phyloP scores from a whole-genome alignment of 176 grass and related monocot genomes.

The Saccharum spontaneum region DNA sequence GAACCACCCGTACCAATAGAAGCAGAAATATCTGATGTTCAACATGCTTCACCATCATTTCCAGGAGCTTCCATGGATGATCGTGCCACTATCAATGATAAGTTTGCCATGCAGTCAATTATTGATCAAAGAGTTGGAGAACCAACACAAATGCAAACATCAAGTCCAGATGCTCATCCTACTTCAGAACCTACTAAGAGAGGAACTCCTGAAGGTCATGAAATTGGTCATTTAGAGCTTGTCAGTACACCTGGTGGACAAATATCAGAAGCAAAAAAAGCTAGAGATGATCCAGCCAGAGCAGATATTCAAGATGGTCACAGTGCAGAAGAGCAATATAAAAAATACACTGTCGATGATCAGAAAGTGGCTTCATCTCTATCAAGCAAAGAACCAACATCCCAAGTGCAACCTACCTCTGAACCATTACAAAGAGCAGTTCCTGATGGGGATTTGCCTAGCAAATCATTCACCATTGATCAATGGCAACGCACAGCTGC shows the following conservation, averaged over 20 bases:
- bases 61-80: neutral
- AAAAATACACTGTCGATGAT: constrained; percentile 28
- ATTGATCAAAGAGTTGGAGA: constrained; percentile 11
- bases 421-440: constrained; percentile 15
- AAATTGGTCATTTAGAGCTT: neutral
- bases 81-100: neutral
- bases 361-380: constrained; percentile 24
- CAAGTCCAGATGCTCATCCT: neutral
- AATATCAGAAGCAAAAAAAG: constrained; percentile 22
- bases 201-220: constrained; percentile 9
- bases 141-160: constrained; percentile 20
- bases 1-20: constrained; percentile 18
- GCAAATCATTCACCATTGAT: constrained; percentile 24
- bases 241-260: constrained; percentile 10
- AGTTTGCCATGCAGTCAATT: neutral
- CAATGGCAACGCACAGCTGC: constrained; percentile 15
- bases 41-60: constrained; percentile 17
- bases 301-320: constrained; percentile 22
- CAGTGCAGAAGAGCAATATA: constrained; percentile 20
- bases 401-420: constrained; percentile 19
- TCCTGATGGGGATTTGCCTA: constrained; percentile 27
- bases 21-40: constrained; percentile 26
- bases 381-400: constrained; percentile 21
- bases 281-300: constrained; percentile 19
- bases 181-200: constrained; percentile 26